phyloP scores from a whole-genome alignment of 257 asterid species.

The Voacanga thouarsii region DNA sequence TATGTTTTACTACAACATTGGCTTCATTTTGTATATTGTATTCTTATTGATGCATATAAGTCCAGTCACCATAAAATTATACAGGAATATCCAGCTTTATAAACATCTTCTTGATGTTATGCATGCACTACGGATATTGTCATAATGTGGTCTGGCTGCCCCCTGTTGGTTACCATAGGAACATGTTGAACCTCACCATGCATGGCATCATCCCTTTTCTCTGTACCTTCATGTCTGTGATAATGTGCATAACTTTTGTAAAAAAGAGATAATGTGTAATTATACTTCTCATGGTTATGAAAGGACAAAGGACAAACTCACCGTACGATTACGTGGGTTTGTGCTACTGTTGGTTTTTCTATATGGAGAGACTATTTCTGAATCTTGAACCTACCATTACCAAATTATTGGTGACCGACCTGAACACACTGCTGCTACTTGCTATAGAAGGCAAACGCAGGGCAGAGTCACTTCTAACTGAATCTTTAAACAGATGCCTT shows the following conservation, averaged over 20 bases:
- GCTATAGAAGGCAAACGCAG: not conserved
- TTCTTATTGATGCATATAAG: not conserved
- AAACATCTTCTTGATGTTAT: not conserved
- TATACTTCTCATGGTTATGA: not conserved
- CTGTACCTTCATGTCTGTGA: not conserved
- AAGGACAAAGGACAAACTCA: not conserved
- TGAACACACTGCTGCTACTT: not conserved
- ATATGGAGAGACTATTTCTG: not conserved
- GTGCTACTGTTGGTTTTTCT: not conserved
- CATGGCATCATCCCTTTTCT: not conserved
- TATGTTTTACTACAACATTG: constrained; percentile 30
- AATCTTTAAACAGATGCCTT: not conserved
- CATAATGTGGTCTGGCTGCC: not conserved
- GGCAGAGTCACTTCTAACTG: not conserved
- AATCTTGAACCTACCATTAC: not conserved
- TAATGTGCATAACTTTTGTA: not conserved
- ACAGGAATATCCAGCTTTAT: not conserved
- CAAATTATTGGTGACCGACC: not conserved
- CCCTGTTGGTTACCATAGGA: not conserved
- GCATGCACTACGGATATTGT: not conserved
- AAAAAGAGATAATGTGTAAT: not conserved
- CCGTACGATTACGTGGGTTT: not conserved
- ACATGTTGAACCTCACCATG: not conserved
- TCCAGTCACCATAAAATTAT: not conserved
- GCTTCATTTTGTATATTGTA: constrained; percentile 13